Evolutionary conservation across 2,329 filamentous ascomycete genomes (phyloP), one percentile per base, ranked within the genome.

Genomic region (Ophiostoma perfectum): DNA sequence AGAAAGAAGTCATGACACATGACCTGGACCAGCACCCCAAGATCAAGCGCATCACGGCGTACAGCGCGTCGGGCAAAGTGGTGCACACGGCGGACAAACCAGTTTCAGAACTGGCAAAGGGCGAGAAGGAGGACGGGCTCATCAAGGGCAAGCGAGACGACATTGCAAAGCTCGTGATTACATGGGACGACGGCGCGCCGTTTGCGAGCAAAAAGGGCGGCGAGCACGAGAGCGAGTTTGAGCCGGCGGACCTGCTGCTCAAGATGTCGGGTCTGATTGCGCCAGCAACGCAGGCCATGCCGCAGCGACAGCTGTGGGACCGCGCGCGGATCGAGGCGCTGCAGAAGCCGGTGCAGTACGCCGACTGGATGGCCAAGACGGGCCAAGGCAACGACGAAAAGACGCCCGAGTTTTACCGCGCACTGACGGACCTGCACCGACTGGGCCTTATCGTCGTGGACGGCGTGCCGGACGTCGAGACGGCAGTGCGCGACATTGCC

Each of bases 401-500:
- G 39, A 63, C 60, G 39, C 36, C 55, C 6, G 80, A 80, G 0
- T 87, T 96, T 68, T 84, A 83, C 74, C 76, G 81, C 3, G 88
- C 86, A 2, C 80, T 97, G 67, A 77, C 80, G 12, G 83, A 88
- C 66, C 81, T 98, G 3, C 79, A 84, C 47, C 79, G 79, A 44
- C 84, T 88, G 66, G 95, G 95, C 0, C 80, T 98, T 0, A 79
- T 97, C 16, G 92, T 96, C 77, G 78, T 98, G 41, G 86, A 84
- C 65, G 84, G 86, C 70, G 89, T 97, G 5, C 93, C 94, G 0
- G 81, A 87, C 9, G 84, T 85, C 16, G 85, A 90, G 70, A 78
- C 82, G 1, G 83, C 87, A 4, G 89, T 97, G 4, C 83, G 86
- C 52, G 79, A 82, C 36, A 87, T 98, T 69, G 90, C 88, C 2